Conservation (phyloP, 208 protist species). For the Crithidia fasciculata region DNA sequence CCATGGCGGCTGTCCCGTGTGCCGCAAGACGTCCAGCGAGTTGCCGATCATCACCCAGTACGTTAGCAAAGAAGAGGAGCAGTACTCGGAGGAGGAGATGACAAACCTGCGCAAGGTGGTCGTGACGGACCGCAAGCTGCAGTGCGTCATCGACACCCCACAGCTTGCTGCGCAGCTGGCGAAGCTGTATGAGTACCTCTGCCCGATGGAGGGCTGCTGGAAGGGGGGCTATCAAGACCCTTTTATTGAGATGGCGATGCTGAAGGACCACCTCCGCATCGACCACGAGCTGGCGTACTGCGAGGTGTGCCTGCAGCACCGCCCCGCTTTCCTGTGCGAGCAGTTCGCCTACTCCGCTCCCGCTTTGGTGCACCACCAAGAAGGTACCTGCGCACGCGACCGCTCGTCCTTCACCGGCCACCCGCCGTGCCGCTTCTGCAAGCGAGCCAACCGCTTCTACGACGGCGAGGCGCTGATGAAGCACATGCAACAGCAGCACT, state of each 20-base stretch:
- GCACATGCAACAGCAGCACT: conserved; percentile 91
- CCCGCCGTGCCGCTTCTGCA: conserved; percentile 85
- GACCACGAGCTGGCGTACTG: conserved; percentile 83
- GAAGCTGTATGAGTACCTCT: conserved; percentile 79
- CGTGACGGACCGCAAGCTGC: conserved; percentile 44
- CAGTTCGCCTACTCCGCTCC: conserved; percentile 67
- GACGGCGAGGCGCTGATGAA: conserved; percentile 83
- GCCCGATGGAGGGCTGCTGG: conserved; percentile 79
- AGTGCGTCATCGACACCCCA: conserved; percentile 63
- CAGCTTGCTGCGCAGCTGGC: conserved; percentile 56
- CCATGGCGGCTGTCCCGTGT: conserved; percentile 71
- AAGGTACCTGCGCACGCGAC: conserved; percentile 66
- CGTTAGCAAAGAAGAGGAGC: conserved; percentile 50
- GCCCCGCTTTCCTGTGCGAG: conserved; percentile 86
- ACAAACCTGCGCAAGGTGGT: conserved; percentile 30
- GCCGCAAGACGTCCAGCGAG: conserved; percentile 48
- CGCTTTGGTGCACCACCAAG: conserved; percentile 60
- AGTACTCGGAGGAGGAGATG: conserved; percentile 69
- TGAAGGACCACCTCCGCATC: conserved; percentile 72
- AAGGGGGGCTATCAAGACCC: conserved; percentile 69
- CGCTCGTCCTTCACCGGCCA: conserved; percentile 81
- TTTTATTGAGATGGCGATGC: conserved; percentile 56
- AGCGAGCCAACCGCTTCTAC: conserved; percentile 56
- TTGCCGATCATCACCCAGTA: conserved; percentile 59
- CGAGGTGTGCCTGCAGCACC: conserved; percentile 69